Evolutionary conservation across 768 basidiomycete genomes (phyloP), one percentile per base, ranked within the genome.

Genomic region (Paxillus rubicundulus): DNA sequence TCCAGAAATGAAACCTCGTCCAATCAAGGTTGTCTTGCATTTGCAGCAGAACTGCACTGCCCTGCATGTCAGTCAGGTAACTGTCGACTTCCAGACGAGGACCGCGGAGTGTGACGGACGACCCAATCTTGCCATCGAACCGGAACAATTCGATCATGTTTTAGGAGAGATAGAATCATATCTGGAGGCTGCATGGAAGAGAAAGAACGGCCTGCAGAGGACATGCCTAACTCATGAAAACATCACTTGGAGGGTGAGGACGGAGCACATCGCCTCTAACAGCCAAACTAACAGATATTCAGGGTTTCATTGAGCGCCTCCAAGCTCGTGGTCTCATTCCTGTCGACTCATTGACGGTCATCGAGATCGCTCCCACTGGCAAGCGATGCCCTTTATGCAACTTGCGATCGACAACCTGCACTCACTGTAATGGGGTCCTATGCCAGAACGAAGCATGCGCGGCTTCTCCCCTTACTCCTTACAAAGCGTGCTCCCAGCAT

Each of bases 261-360:
- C 6, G 18, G 20, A 1, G 37, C 33, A 9, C 2, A 27, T 40
- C 34, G 0, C 37, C 1, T n/a, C 20, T 1, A 21, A 39, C 18
- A 27, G 2, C 20, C 43, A 4, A n/a, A 8, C 48, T 47, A 27
- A 60, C 40, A 8, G 4, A 28, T 0, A 7, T n/a, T 17, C 41
- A 64, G 60, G 46, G 50, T 16, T 65, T 65, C 45, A 14, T 55
- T 3, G 54, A 50, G 17, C 54, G 55, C 17, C 63, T 64, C 27
- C 32, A 50, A 37, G 39, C 16, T 1, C 53, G 45, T 17, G 63
- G 41, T 9, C 18, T 62, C 9, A n/a, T 40, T 27, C 16, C 32
- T 4, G 18, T 17, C 13, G 37, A 44, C 14, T 17, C 27, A 16
- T 3, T 8, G 4, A 17, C n/a, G 5, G 32, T 24, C 7, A 2